Base-by-base conservation (phyloP, 352 stramenopile genomes). In the Phytopythium chamaehyphon region DNA sequence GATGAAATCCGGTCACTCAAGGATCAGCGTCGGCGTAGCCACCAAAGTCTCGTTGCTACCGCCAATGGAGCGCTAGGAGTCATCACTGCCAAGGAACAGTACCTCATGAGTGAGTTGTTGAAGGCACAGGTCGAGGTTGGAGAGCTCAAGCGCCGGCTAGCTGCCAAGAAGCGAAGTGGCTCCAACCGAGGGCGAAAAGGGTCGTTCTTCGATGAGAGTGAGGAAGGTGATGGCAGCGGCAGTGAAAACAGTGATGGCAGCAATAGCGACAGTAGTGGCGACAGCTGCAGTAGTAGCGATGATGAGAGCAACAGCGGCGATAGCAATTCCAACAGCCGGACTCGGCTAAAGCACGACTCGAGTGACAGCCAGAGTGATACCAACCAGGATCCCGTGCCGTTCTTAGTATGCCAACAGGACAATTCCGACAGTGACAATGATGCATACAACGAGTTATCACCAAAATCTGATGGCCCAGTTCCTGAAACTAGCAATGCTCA, bases 1-100 rank as follows among this genome's bases (percentile, higher is more conserved):
- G 62, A 72, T 28, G 66, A 76, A 40, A 64, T 76, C 2, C 55
- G 56, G 3, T 51, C 59, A 6, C 48, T 76, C 14, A 71, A 71
- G 48, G 66, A 72, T 48, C 68, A 62, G 1, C 58, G 54, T n/a
- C 59, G 59, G 14, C 55, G 47, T 8, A 76, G 56, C 56, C 60
- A 61, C 12, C 51, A 52, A 21, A 39, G 51, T n/a, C 18, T 51
- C 16, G 64, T 54, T 22, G 59, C 55, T n/a, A 66, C 50, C 19
- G 21, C 59, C 3, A 64, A 45, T 28, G 61, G 31, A 14, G 61
- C 61, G 11, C 23, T 49, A 3, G 50, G 49, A n/a, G 21, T 64
- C 0, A 40, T 59, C n/a, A 72, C 45, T 33, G 35, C 54, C 1
- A 57, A 58, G 45, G 66, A 76, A 38, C 51, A 64, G 21, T 76